Evolutionary conservation across 73 alveolate species (phyloP), one percentile per base, ranked within the genome.

Genomic region (Symbiodinium pilosum): DNA sequence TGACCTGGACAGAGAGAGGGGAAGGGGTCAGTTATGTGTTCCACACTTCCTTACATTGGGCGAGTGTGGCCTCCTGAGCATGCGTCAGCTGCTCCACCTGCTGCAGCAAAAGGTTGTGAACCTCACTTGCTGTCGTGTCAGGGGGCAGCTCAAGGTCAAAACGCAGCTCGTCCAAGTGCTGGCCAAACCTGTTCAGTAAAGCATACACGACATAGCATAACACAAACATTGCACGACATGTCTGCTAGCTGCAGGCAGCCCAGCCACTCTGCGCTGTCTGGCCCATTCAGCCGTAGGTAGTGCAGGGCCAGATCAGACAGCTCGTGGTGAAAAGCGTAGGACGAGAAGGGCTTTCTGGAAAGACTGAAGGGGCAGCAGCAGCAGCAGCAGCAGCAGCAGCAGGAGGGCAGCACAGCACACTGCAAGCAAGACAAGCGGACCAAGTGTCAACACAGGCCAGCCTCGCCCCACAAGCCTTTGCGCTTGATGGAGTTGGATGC

Each of bases 81-180:
- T 77, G 87, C 14, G 87, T 77, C 56, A 77, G 87, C 52, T 77
- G 87, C 21, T 77, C 87, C 26, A 34, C 44, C 9, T 44, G 56
- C 40, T 77, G 38, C 7, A 8, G 6, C 52, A 77, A 1, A 8
- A 18, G 9, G 18, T 77, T 32, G 32, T 77, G 87, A 75, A 77
- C 87, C 47, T 77, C 54, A 6, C 40, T 52, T 77, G 87, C 38
- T 30, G 87, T 2, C 16, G 87, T 52, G 12, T 36, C 87, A 20
- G 44, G 54, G 9, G 87, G 12, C 52, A 77, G 12, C 52, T 77
- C 87, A 44, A 77, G 32, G 52, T 77, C 87, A 77, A 77, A 77
- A 44, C 40, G 34, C 54, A 77, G 34, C 2, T 77, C 87, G 87
- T 77, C 87, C 5, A 77, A 16, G 52, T 77, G 56, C 1, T 6